Evolutionary conservation across 495 filamentous ascomycete genomes (phyloP).

Genomic region (Neurospora sp.): DNA sequence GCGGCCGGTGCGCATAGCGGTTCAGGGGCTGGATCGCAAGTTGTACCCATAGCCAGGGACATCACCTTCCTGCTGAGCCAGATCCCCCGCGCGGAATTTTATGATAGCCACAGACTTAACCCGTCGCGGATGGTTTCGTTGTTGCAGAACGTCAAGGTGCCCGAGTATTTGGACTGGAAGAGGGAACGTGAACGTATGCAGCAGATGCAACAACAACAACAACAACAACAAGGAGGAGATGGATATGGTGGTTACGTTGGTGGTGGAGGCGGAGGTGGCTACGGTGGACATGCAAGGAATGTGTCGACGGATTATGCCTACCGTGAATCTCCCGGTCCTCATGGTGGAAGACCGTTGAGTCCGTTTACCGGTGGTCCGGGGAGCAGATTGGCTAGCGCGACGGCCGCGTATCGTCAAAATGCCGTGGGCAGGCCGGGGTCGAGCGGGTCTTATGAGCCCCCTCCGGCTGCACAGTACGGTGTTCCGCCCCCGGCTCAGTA

Average conservation of each 20-base stretch:
- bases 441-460: conserved; percentile 35
- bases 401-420: conserved; percentile 16
- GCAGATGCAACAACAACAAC: neutral
- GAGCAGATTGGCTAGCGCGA: conserved; percentile 3
- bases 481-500: conserved; percentile 7
- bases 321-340: conserved; percentile 30
- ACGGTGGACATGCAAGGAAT: neutral
- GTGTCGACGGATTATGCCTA: neutral
- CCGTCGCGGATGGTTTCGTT: conserved; percentile 64
- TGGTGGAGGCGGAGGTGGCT: neutral
- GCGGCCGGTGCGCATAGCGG: conserved; percentile 30
- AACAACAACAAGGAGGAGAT: neutral
- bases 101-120: conserved; percentile 54
- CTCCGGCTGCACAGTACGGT: conserved; percentile 22
- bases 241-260: neutral
- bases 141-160: conserved; percentile 55
- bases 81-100: conserved; percentile 66
- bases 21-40: conserved; percentile 23
- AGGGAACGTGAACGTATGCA: neutral
- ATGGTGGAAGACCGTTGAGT: conserved; percentile 20
- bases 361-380: conserved; percentile 19
- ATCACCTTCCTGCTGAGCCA: conserved; percentile 73
- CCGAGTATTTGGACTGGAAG: conserved; percentile 42
- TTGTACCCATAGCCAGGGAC: conserved; percentile 55
- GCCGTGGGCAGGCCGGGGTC: conserved; percentile 23